Conservation (phyloP, 1,284 basidiomycete species). For the Sanguinoderma infundibulare region DNA sequence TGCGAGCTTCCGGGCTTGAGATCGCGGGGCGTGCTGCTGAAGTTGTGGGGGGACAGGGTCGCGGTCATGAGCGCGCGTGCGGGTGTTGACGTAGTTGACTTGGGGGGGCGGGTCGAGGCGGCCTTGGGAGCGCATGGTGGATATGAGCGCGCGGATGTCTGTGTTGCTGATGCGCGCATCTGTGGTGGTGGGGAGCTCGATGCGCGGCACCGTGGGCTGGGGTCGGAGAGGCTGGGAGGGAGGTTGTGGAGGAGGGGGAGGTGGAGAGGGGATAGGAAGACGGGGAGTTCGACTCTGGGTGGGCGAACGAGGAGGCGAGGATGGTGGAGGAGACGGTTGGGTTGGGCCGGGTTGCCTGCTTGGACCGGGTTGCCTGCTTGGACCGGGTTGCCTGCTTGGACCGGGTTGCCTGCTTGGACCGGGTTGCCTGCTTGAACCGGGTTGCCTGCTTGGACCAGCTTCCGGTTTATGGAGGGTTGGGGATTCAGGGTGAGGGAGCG, state of each 20-base stretch:
- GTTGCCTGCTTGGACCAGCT: background rate
- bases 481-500: background rate
- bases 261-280: background rate
- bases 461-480: no score
- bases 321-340: background rate
- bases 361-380: no score
- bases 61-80: background rate
- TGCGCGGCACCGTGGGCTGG: background rate
- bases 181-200: background rate
- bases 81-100: slow-evolving; percentile 9
- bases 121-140: slow-evolving; percentile 15
- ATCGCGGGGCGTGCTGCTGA: background rate
- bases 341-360: no score
- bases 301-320: background rate
- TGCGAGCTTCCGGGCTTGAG: background rate
- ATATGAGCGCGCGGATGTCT: slow-evolving; percentile 13
- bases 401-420: no score
- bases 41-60: background rate
- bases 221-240: background rate
- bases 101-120: slow-evolving; percentile 17
- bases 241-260: background rate
- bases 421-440: no score
- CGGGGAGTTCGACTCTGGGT: no score
- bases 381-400: no score
- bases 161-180: background rate